Evolutionary conservation across 2,329 filamentous ascomycete genomes (phyloP), one percentile per base, ranked within the genome.

Genomic region (Orbilia oligospora): DNA sequence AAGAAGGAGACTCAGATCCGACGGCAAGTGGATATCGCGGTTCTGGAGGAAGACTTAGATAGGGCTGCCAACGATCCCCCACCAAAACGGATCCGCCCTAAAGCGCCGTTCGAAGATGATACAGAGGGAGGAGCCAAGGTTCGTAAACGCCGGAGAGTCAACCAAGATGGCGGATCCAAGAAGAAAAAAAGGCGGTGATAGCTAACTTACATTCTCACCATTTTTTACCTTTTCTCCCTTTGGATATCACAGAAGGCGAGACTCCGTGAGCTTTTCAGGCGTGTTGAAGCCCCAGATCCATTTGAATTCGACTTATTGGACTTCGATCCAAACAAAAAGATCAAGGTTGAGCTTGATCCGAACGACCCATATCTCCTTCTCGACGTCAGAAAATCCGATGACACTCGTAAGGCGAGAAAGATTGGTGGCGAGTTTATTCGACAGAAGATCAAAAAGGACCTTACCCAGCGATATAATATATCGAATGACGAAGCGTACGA

Each of bases 401-500:
- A 18, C 89, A 91, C 80, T 87, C 88, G 30, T 87, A 88, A 10
- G 85, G 88, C 18, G 92, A 92, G 84, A 89, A 90, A 71, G 87
- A 85, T 75, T 33, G 84, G 84, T 63, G 85, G 87, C 65, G 90
- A 90, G 80, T 87, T 89, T 80, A 91, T 89, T 84, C 90, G 88
- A 80, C 90, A 90, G 86, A 77, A 71, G 63, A 90, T 89, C 6
- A 91, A 89, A 71, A 92, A 91, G 69, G 90, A 93, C 71, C 88
- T 97, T 41, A 89, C 89, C 44, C 89, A 91, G 81, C 91, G 95
- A 49, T 99, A 97, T 87, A 98, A 98, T 83, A 92, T 97, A 75
- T 97, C 94, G 33, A 98, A 98, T 80, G 96, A 99, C 83, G 92
- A 96, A 76, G 94, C 94, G 0, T 99, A 99, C 84, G 94, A 98